Conservation (phyloP, 495 filamentous ascomycete genomes). For the Xylaria venustula region DNA sequence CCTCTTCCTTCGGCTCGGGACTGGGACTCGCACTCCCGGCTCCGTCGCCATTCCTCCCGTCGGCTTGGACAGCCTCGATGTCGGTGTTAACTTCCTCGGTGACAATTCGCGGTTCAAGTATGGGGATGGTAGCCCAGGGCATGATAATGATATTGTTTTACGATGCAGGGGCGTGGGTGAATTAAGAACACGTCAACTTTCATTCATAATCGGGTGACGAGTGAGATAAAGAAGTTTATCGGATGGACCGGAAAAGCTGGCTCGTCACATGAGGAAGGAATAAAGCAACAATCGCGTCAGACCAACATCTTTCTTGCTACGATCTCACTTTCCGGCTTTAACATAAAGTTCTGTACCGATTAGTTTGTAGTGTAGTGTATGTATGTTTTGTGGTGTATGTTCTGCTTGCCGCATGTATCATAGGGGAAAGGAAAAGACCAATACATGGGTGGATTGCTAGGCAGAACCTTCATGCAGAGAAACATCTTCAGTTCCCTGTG, state of each 20-base stretch:
- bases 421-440: neutral
- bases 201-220: neutral
- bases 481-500: too few species aligned
- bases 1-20: neutral
- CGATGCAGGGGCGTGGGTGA: neutral
- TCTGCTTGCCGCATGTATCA: neutral
- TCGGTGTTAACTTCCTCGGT: conserved; percentile 18
- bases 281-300: neutral
- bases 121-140: conserved; percentile 37
- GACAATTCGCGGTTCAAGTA: conserved; percentile 24
- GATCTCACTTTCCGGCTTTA: neutral
- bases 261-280: conserved; percentile 27
- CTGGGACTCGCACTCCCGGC: conserved; percentile 1
- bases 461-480: too few species aligned
- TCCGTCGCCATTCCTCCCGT: neutral
- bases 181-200: neutral
- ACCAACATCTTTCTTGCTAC: neutral
- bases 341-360: neutral
- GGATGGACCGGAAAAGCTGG: conserved; percentile 7
- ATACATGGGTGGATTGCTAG: neutral
- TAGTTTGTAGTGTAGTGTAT: neutral
- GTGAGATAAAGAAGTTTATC: conserved; percentile 7
- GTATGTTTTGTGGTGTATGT: neutral
- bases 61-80: conserved; percentile 19
- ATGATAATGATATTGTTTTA: conserved; percentile 20